Percentiles rank a stretch among this genome's conserved stretches.
These are phyloP conservation scores for Tardiomyces blankii DNA, from an alignment of 1,139 yeast genomes.

Conservation along the genomic window DNA sequence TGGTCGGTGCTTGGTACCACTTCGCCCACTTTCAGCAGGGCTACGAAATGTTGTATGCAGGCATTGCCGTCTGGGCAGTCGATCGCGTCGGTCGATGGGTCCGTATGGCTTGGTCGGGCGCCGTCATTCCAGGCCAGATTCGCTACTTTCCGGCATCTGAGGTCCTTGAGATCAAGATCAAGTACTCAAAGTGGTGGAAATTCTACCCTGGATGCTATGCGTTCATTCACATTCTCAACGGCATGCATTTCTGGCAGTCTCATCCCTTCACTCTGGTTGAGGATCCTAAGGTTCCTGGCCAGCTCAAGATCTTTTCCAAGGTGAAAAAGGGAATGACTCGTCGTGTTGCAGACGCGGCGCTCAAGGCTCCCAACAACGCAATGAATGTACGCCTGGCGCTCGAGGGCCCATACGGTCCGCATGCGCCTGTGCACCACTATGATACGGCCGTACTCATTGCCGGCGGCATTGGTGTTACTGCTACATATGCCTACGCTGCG, in stretches of 20 bases:
- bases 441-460: slow-evolving; percentile 41
- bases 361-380: slow-evolving; percentile 4
- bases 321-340: slow-evolving; percentile 24
- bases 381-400: slow-evolving; percentile 26
- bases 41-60: slow-evolving; percentile 36
- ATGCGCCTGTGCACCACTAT: slow-evolving; percentile 37
- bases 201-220: slow-evolving; percentile 29
- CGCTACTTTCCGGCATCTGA: slow-evolving; percentile 15
- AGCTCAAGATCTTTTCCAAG: slow-evolving; percentile 24
- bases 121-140: background rate
- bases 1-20: slow-evolving; percentile 54
- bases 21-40: slow-evolving; percentile 34
- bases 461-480: slow-evolving; percentile 65
- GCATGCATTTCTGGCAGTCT: slow-evolving; percentile 40
- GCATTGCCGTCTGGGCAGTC: slow-evolving; percentile 51
- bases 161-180: slow-evolving; percentile 23
- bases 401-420: slow-evolving; percentile 51
- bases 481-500: slow-evolving; percentile 20
- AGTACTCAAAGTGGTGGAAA: slow-evolving; percentile 23
- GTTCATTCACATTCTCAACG: slow-evolving; percentile 31
- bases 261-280: slow-evolving; percentile 40
- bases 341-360: slow-evolving; percentile 6
- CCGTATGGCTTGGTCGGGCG: slow-evolving; percentile 27
- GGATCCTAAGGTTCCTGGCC: slow-evolving; percentile 2
- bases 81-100: slow-evolving; percentile 45